Evolutionary conservation across 179 eudicot species (phyloP).

Genomic region (Drosera spatulata): DNA sequence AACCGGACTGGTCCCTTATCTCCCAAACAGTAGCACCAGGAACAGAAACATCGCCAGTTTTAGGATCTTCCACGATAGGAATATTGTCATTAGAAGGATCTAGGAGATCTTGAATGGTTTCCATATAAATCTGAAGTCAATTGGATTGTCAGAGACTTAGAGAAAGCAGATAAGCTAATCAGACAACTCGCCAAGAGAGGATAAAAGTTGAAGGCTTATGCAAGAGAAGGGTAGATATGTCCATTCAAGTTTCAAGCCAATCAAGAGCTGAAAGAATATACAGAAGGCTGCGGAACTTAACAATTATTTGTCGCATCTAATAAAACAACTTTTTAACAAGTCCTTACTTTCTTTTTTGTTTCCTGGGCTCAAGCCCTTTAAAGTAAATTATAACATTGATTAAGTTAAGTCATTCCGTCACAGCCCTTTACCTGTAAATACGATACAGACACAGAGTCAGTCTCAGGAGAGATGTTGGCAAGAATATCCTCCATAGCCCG

Average conservation of each 20-base stretch:
- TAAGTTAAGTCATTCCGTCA: not conserved
- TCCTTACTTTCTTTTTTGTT: not conserved
- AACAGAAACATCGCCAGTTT: constrained; percentile 91
- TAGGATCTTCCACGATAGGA: constrained; percentile 86
- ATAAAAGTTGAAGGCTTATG: not conserved
- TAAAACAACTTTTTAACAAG: too few relatives aligned
- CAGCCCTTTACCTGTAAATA: constrained; percentile 68
- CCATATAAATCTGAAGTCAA: constrained; percentile 81
- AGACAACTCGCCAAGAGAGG: constrained; percentile 1
- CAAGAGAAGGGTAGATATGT: not conserved
- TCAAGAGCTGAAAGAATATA: too few relatives aligned
- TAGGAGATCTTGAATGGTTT: constrained; percentile 94
- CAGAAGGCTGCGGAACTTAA: too few relatives aligned
- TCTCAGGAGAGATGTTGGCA: constrained; percentile 50
- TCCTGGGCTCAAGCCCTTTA: not conserved
- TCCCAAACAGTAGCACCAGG: constrained; percentile 93
- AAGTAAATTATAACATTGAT: not conserved
- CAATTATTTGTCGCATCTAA: too few relatives aligned
- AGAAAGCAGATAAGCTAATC: not conserved
- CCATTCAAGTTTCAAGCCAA: too few relatives aligned
- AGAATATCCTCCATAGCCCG: constrained; percentile 99
- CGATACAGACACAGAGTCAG: constrained; percentile 76
- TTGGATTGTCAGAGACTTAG: constrained; percentile 1
- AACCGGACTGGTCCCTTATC: constrained; percentile 63
- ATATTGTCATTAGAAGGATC: constrained; percentile 93